Evolutionary conservation across 2,329 filamentous ascomycete genomes (phyloP).

Genomic region (Graphilbum sp.): DNA sequence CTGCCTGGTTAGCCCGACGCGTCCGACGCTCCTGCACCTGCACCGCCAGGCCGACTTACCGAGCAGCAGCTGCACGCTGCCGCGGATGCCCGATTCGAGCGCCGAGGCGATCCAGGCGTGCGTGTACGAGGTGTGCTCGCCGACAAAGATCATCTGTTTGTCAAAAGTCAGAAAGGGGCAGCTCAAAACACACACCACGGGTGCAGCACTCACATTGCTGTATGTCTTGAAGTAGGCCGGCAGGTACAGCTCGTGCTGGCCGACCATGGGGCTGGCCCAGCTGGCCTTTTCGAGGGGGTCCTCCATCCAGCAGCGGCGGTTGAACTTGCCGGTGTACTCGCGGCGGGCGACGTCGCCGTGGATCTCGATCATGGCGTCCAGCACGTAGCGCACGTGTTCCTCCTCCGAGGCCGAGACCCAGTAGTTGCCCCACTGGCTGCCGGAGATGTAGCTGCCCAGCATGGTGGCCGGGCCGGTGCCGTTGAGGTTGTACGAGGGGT

Average conservation of each 20-base stretch:
- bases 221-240: conserved; percentile 60
- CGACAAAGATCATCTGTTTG: conserved; percentile 44
- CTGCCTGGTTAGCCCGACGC: no score
- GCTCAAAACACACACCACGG: no score
- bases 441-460: conserved; percentile 40
- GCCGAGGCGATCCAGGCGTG: conserved; percentile 56
- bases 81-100: conserved; percentile 49
- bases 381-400: conserved; percentile 45
- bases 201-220: conserved; percentile 33
- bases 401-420: conserved; percentile 33
- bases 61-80: conserved; percentile 46
- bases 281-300: conserved; percentile 45
- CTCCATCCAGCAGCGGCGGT: conserved; percentile 48
- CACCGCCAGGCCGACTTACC: conserved; percentile 17
- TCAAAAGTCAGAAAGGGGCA: neutral
- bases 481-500: conserved; percentile 52
- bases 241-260: conserved; percentile 53
- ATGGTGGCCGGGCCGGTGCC: conserved; percentile 44
- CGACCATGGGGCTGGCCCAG: conserved; percentile 43
- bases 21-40: neutral
- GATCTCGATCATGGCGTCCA: conserved; percentile 51
- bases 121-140: conserved; percentile 55
- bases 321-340: conserved; percentile 48
- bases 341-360: conserved; percentile 42
- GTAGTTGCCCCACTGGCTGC: conserved; percentile 19